Evolutionary conservation across 202 grass and related monocot species (phyloP), one percentile per base, ranked within the genome.

Genomic region (Eragrostis tef): DNA sequence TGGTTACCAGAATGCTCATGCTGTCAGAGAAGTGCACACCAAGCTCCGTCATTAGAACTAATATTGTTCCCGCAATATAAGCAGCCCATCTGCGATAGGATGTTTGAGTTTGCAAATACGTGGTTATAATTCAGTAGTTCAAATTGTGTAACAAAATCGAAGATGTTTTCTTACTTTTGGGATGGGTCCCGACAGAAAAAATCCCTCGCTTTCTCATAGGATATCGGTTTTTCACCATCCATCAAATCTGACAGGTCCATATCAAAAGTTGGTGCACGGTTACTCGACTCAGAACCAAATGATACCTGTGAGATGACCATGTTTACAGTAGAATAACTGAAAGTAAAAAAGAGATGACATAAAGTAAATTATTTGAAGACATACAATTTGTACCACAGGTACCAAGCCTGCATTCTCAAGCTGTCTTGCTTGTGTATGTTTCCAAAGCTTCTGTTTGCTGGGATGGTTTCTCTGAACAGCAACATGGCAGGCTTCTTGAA

Each of bases 21-120:
- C 96, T 99, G 61, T 95, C 96, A 43, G 85, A 85, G 84, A 99
- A 95, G 36, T 17, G 81, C 27, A 95, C 82, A 19, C 90, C 92
- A 67, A 95, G 83, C 62, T 99, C 96, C 78, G 87, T 85, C 92
- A 99, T 99, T 74, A 99, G 83, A 24, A 99, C 96, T 84, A 99
- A 84, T 83, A 99, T 83, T 70, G 92, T 99, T 56, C 96, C 96
- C 88, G 96, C 96, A 87, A 99, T 81, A 91, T 99, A 99, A 19
- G 96, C 92, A 44, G 96, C 90, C 96, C 96, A 99, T 87, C 96
- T 99, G 87, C 83, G 54, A 79, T 62, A 50, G 25, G 16, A 73
- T 79, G 78, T 79, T 8, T 17, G 74, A 81, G 29, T 0, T 9
- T 34, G 49, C 52, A 58, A 58, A 58, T 24, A 58, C 4, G 54